Evolutionary conservation across 208 protist species (phyloP), one percentile per base, ranked within the genome.

Genomic region (Trichomonas tenax): DNA sequence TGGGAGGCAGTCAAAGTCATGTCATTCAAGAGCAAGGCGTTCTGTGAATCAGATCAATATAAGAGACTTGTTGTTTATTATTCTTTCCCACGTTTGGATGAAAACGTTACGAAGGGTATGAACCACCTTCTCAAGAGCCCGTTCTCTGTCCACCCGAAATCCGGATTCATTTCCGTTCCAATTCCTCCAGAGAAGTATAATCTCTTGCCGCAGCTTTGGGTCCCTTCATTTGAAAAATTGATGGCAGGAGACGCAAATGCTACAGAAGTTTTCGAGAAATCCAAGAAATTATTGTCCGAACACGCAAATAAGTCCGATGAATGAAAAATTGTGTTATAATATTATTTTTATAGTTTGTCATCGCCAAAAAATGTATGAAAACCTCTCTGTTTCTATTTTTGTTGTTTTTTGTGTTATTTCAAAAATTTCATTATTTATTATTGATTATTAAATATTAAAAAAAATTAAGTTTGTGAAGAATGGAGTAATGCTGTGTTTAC

Each of bases 61-160:
- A 98, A 81, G 41, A 48, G 44, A 38, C 31, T 93, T 1, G 97
- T 98, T 2, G 98, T 98, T 36, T 49, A 96, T 21, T 98, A 96
- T 96, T 97, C 97, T 96, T 99, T 99, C 96, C 99, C 99, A 15
- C 97, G 99, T 14, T 97, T 99, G 0, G 99, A 99, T 98, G 98
- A 99, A 63, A 98, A 99, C 58, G 99, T 99, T 14, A 98, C 98
- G 95, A 99, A 98, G 90, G 97, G 97, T 17, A 96, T 99, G 17
- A 99, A 99, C 96, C 99, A 99, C 97, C 97, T 99, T 82, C 97
- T 99, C 21, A 99, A 99, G 97, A 97, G 98, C 8, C 99, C 99
- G 4, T 99, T 99, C 96, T 99, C 98, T 97, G 95, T 96, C 10
- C 97, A 97, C 86, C 97, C 97, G 0, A 97, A 97, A 96, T 97